A percentile compares a stretch with the other conserved stretches of the same genome.
Evolutionary conservation across 2,329 filamentous ascomycete species (phyloP).

Genomic region (Annulohypoxylon truncatum): DNA sequence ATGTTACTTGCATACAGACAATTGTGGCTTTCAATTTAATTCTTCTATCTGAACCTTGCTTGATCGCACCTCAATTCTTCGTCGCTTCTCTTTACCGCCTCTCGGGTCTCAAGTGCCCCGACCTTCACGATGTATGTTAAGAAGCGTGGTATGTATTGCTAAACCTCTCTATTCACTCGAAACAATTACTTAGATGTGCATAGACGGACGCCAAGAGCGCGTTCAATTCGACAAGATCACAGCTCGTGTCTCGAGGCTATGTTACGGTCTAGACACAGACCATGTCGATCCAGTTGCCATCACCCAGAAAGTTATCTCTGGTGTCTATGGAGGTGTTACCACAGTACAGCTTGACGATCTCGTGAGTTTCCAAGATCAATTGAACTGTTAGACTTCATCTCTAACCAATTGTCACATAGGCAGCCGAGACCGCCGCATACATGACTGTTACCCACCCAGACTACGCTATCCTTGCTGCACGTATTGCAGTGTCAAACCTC

Average conservation of each 20-base stretch:
- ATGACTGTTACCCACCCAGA: constrained; percentile 99
- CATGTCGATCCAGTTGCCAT: constrained; percentile 98
- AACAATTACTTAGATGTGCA: constrained; percentile 30
- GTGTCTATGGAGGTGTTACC: constrained; percentile 98
- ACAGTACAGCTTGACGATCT: constrained; percentile 97
- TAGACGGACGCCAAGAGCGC: constrained; percentile 99
- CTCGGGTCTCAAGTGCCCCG: constrained; percentile 40
- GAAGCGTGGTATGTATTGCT: constrained; percentile 67
- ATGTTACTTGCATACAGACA: constrained; percentile 33
- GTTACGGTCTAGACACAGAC: constrained; percentile 93
- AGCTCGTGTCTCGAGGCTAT: constrained; percentile 94
- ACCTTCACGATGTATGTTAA: constrained; percentile 68
- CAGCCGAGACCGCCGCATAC: constrained; percentile 98
- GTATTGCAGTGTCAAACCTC: constrained; percentile 98
- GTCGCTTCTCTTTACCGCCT: constrained; percentile 20
- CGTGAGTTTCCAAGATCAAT: constrained; percentile 65
- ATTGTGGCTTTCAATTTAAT: constrained; percentile 23
- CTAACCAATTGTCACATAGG: constrained; percentile 64
- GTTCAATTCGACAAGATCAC: constrained; percentile 99
- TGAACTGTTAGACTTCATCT: constrained; percentile 3
- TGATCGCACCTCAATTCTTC: background rate
- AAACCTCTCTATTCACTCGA: background rate
- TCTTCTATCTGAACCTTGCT: constrained; percentile 10
- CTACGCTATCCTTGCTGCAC: constrained; percentile 97
- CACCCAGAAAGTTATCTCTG: constrained; percentile 99